A percentile compares a stretch with the other conserved stretches of the same genome.
phyloP scores from a whole-genome alignment of 2,329 filamentous ascomycete genomes.

The Salinomyces thailandicus region DNA sequence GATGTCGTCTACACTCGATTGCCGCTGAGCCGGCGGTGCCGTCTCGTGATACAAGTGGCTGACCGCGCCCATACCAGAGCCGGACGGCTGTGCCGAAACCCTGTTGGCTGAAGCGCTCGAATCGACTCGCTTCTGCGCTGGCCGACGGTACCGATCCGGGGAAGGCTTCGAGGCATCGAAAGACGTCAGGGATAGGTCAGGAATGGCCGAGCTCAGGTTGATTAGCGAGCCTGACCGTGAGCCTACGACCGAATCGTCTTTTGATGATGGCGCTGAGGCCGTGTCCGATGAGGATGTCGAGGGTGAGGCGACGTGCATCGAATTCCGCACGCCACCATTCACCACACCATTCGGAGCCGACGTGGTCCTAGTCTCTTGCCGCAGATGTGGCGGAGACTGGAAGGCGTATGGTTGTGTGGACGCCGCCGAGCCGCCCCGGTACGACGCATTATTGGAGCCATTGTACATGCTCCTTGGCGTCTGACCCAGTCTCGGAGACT shows the following conservation, averaged over 20 bases:
- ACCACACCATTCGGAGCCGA: constrained; percentile 39
- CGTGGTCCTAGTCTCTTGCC: constrained; percentile 45
- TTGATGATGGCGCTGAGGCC: constrained; percentile 26
- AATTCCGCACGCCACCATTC: constrained; percentile 21
- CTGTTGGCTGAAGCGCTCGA: constrained; percentile 28
- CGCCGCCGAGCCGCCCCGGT: constrained; percentile 32
- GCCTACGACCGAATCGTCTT: constrained; percentile 26
- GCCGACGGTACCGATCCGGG: constrained; percentile 74
- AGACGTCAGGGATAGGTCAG: constrained; percentile 46
- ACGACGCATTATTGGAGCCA: constrained; percentile 30
- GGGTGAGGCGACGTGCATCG: constrained; percentile 30
- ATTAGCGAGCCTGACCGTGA: constrained; percentile 29
- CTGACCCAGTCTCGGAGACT: constrained; percentile 30
- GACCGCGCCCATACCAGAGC: constrained; percentile 45
- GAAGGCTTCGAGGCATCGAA: constrained; percentile 54
- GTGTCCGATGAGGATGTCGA: constrained; percentile 40
- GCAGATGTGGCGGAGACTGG: constrained; percentile 43
- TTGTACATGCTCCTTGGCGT: constrained; percentile 36
- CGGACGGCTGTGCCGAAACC: constrained; percentile 38
- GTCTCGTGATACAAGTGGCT: constrained; percentile 41
- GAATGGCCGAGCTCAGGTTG: constrained; percentile 41
- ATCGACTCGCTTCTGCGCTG: constrained; percentile 45
- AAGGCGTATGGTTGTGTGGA: constrained; percentile 43
- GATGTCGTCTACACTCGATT: constrained; percentile 57
- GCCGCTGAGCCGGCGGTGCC: constrained; percentile 15